Evolutionary conservation across 768 basidiomycete genomes (phyloP).

Genomic region (Pulveroboletus sp.): DNA sequence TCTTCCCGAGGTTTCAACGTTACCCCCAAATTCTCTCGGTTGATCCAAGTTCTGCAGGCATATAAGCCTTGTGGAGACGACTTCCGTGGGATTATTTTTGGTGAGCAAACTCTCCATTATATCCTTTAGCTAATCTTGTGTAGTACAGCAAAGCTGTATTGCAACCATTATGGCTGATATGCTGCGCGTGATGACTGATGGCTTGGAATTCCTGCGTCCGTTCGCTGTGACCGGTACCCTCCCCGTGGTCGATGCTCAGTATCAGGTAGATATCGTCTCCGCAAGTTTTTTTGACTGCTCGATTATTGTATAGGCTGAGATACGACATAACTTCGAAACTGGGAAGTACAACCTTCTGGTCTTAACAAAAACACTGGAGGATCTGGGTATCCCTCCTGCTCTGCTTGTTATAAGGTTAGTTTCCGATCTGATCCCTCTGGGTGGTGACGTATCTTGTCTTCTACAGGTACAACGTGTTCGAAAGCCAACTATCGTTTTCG

Average conservation of each 20-base stretch:
- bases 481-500: conserved; percentile 58
- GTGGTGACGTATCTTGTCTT: conserved; percentile 9
- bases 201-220: conserved; percentile 52
- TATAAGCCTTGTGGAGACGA: conserved; percentile 48
- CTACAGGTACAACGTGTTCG: conserved; percentile 40
- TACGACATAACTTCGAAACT: conserved; percentile 44
- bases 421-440: neutral
- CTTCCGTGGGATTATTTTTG: conserved; percentile 68
- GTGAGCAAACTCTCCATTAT: conserved; percentile 37
- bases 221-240: conserved; percentile 41
- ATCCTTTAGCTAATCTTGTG: conserved; percentile 25
- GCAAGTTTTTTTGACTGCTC: conserved; percentile 1
- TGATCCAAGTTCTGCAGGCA: conserved; percentile 55
- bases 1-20: conserved; percentile 61
- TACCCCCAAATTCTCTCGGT: conserved; percentile 57
- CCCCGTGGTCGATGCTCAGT: conserved; percentile 27
- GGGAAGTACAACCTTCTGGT: conserved; percentile 65
- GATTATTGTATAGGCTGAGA: conserved; percentile 37
- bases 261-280: conserved; percentile 28
- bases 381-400: conserved; percentile 53
- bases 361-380: conserved; percentile 53
- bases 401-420: conserved; percentile 60
- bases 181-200: conserved; percentile 48
- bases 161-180: conserved; percentile 59
- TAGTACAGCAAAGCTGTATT: conserved; percentile 51